Base-by-base conservation (phyloP, 805 yeast genomes). In the Hanseniaspora osmophila region DNA sequence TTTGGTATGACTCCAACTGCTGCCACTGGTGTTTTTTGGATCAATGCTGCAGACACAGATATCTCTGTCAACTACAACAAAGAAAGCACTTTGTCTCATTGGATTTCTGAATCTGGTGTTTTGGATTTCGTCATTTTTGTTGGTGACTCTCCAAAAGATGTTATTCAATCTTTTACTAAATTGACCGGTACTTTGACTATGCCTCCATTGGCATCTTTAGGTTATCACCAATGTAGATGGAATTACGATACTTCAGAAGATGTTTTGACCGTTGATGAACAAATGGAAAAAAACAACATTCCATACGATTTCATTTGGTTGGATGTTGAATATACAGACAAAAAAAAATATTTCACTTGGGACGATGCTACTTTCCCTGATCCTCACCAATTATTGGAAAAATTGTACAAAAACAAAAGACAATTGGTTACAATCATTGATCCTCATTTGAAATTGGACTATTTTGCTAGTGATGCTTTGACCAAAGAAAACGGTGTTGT, bases 161-260 rank as follows among this genome's bases (percentile, higher is more conserved):
- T 92, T 18, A 71, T 79, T 37, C 56, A 67, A 38, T 68, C 77
- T 32, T 90, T 82, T 59, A 80, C 86, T 1, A 52, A 59, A 2
- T 60, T 92, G 15, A 80, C 94, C 0, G 98, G 98, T 0, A 73
- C 65, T 47, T 70, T 87, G 0, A 61, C 69, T 7, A 62, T 92
- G 10, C 98, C 98, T 1, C 82, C 77, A 51, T 51, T 79, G 39
- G 83, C 87, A 54, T 69, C 95, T 0, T 61, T 87, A 12, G 97
- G 95, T 0, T 85, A 92, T 58, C 97, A 92, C 58, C 98, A 92
- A 63, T 90, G 96, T 58, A 74, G 97, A 56, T 92, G 98, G 98
- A 92, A 92, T 61, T 92, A 92, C 64, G 84, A 85, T 58, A 88
- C 83, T 54, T 88, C 84, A 57, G 70, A 70, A 10, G 98, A 92